Conservation (phyloP, 768 basidiomycete genomes). For the Polyporus arcularius region DNA sequence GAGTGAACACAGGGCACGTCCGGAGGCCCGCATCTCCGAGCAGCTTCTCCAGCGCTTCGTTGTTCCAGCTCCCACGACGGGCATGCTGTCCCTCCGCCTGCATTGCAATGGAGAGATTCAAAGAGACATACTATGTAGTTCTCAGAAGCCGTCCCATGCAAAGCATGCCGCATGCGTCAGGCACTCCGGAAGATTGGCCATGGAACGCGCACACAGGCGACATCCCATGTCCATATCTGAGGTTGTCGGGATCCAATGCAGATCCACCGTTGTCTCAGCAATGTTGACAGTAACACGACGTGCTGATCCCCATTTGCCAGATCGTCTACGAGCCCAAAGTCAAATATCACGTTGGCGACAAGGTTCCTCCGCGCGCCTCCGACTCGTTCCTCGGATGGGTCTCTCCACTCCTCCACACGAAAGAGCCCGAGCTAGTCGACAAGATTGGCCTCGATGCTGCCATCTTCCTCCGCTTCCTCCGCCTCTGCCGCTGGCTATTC, state of each 20-base stretch:
- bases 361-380: conserved; percentile 78
- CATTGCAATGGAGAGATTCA: too few relatives aligned
- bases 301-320: conserved; percentile 36
- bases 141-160: too few relatives aligned
- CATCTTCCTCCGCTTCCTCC: conserved; percentile 87
- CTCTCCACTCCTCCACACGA: conserved; percentile 77
- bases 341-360: conserved; percentile 82
- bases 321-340: conserved; percentile 92
- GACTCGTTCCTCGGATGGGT: conserved; percentile 90
- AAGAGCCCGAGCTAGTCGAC: conserved; percentile 87
- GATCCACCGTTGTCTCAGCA: not conserved
- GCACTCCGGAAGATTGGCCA: too few relatives aligned
- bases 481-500: conserved; percentile 80
- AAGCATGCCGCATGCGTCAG: too few relatives aligned
- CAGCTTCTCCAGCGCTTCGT: too few relatives aligned
- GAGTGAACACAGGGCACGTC: too few relatives aligned
- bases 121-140: too few relatives aligned
- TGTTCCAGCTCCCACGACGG: too few relatives aligned
- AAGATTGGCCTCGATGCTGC: conserved; percentile 93
- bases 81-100: too few relatives aligned
- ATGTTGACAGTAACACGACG: not conserved
- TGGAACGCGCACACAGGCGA: too few relatives aligned
- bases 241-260: not conserved
- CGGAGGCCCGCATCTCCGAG: too few relatives aligned
- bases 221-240: too few relatives aligned